Conservation (phyloP, 306 rosid genomes). For the Rosa multiflora region DNA sequence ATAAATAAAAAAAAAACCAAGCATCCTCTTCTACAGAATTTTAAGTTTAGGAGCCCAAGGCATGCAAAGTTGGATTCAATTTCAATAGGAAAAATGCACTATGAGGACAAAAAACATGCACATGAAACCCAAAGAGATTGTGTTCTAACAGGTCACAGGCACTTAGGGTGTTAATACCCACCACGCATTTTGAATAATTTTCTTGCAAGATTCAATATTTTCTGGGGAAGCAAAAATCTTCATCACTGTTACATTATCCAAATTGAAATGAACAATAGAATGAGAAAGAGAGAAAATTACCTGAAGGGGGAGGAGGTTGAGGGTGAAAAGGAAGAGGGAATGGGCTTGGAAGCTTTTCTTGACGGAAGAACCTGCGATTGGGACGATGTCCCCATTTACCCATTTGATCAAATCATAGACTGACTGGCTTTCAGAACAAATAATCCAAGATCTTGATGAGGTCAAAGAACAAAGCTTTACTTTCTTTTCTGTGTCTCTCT, state of each 20-base stretch:
- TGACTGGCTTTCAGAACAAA: not conserved
- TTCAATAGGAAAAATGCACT: not conserved
- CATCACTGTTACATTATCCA: not conserved
- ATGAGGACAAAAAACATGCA: not conserved
- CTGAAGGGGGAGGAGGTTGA: slow-evolving; percentile 48
- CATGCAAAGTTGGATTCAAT: not conserved
- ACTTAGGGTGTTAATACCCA: too few relatives aligned
- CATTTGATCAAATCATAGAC: slow-evolving; percentile 36
- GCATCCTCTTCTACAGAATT: not conserved
- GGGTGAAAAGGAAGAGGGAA: slow-evolving; percentile 37
- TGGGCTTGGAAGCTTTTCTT: slow-evolving; percentile 40
- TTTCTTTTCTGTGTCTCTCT: not conserved
- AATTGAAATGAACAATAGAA: not conserved
- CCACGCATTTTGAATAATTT: too few relatives aligned
- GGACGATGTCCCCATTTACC: slow-evolving; percentile 71
- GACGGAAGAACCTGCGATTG: slow-evolving; percentile 41
- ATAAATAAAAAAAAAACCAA: not conserved
- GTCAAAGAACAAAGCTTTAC: not conserved
- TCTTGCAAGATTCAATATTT: not conserved
- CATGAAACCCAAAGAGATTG: too few relatives aligned
- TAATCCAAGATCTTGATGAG: not conserved
- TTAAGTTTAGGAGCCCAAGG: too few relatives aligned
- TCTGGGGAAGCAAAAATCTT: not conserved
- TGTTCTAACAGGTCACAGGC: too few relatives aligned
- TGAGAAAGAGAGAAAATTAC: slow-evolving; percentile 24